Evolutionary conservation across 331 rosid species (phyloP), one percentile per base, ranked within the genome.

Genomic region (Dryas integrifolia): DNA sequence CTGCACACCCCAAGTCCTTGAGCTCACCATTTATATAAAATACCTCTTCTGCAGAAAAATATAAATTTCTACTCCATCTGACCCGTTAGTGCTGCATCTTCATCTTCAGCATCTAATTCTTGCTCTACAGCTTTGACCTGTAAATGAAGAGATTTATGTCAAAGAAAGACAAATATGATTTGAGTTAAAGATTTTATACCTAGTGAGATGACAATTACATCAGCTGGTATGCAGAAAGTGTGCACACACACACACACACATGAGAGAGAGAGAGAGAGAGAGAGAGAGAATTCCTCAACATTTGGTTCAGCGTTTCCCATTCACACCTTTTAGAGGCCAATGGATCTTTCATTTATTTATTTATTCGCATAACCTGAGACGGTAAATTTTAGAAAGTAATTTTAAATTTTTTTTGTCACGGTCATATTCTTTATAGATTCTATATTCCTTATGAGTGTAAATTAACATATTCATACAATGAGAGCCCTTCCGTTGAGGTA

Each of bases 71-170:
- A 91, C 79, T 86, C 87, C 72, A 77, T 46, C 58, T 85, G 86
- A 51, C 90, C 85, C 64, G 83, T 75, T 67, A 83, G 52, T 21
- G 82, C 76, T 76, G 85, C 88, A 56, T 79, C 88, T 80, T 84
- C 96, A 10, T 84, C 91, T 60, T 89, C 97, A 2, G 75, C 84
- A 79, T 94, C 98, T 44, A 85, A 12, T 80, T 91, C 98, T 85
- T 94, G 86, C 83, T 91, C 97, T 49, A 94, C 98, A 24, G 88
- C 83, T 87, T 91, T 94, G 69, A 94, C 96, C 98, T 94, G 87
- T 58, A 84, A 65, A 77, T 63, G 72, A 47, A 73, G 45, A 55
- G 5, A 74, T 18, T 7, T 56, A 76, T 48, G 61, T 55, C 58
- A 69, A 57, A 59, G 12, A 18, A n/a, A 44, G 43, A 70, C 5